Evolutionary conservation across 2,329 filamentous ascomycete genomes (phyloP).

Genomic region (Colletotrichum musicola): DNA sequence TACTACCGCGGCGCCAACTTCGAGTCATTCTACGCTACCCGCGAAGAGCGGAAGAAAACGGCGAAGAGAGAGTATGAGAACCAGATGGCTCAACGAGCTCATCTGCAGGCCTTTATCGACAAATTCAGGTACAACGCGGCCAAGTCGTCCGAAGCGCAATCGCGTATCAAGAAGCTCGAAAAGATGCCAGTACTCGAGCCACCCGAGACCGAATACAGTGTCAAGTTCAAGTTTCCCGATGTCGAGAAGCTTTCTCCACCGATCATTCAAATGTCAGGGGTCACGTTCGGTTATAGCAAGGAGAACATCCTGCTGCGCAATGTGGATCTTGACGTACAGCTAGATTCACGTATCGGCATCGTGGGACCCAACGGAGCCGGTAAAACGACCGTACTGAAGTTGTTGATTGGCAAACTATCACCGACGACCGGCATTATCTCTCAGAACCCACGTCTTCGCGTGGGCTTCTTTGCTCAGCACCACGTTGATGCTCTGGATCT

Average conservation of each 20-base stretch:
- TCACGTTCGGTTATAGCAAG: constrained; percentile 87
- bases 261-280: constrained; percentile 96
- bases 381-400: constrained; percentile 98
- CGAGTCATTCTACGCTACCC: constrained; percentile 96
- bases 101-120: constrained; percentile 98
- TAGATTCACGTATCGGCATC: constrained; percentile 98
- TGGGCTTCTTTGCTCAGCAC: constrained; percentile 98
- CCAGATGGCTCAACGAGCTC: constrained; percentile 93
- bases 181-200: constrained; percentile 93
- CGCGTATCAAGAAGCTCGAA: constrained; percentile 98
- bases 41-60: constrained; percentile 96
- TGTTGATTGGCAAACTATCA: constrained; percentile 89
- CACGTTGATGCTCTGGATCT: constrained; percentile 97
- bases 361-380: constrained; percentile 99
- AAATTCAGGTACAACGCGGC: constrained; percentile 99
- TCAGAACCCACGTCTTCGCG: constrained; percentile 86
- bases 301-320: constrained; percentile 85
- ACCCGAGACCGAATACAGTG: constrained; percentile 93
- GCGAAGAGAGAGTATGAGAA: constrained; percentile 98
- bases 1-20: constrained; percentile 99
- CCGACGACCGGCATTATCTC: constrained; percentile 86
- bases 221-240: constrained; percentile 97
- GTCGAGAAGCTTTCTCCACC: constrained; percentile 98
- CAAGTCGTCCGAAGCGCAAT: constrained; percentile 98
- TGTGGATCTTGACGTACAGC: constrained; percentile 95